Evolutionary conservation across 2,329 filamentous ascomycete species (phyloP).

Genomic region (Botrytis pseudocinerea): DNA sequence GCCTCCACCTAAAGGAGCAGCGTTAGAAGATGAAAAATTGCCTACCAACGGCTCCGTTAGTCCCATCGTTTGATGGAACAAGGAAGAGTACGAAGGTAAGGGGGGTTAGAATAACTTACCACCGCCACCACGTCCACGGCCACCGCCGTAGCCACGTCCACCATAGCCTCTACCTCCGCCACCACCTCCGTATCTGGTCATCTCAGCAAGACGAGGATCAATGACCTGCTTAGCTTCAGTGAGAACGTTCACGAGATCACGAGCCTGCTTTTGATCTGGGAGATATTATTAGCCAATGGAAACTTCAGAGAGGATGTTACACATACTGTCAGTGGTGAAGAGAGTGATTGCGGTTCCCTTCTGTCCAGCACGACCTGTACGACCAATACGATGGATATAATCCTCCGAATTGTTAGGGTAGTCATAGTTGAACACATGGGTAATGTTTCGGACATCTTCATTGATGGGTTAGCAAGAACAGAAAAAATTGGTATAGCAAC

Average conservation of each 20-base stretch:
- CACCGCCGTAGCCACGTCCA: constrained; percentile 50
- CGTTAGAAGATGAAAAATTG: constrained; percentile 58
- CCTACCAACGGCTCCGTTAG: constrained; percentile 44
- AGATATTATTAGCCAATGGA: constrained; percentile 32
- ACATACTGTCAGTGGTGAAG: constrained; percentile 99
- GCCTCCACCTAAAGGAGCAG: constrained; percentile 56
- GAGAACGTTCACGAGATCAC: constrained; percentile 90
- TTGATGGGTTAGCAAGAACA: constrained; percentile 77
- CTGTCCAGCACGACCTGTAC: constrained; percentile 92
- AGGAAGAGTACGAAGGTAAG: constrained; percentile 31
- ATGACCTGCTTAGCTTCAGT: constrained; percentile 98
- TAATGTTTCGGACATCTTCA: constrained; percentile 99
- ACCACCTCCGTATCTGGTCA: constrained; percentile 80
- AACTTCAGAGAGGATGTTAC: constrained; percentile 23
- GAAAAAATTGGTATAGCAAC: constrained; percentile 59
- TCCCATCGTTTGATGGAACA: constrained; percentile 42
- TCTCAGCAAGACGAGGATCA: constrained; percentile 92
- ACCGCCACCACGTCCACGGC: constrained; percentile 54
- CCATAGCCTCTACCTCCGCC: constrained; percentile 45
- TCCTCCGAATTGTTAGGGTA: constrained; percentile 99
- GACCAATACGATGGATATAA: constrained; percentile 95
- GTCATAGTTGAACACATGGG: constrained; percentile 99
- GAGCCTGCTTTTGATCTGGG: constrained; percentile 86
- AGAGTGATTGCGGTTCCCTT: constrained; percentile 96
- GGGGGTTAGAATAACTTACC: constrained; percentile 41